Evolutionary conservation across 2,329 filamentous ascomycete species (phyloP), one percentile per base, ranked within the genome.

Genomic region (Diaporthe ampelina): DNA sequence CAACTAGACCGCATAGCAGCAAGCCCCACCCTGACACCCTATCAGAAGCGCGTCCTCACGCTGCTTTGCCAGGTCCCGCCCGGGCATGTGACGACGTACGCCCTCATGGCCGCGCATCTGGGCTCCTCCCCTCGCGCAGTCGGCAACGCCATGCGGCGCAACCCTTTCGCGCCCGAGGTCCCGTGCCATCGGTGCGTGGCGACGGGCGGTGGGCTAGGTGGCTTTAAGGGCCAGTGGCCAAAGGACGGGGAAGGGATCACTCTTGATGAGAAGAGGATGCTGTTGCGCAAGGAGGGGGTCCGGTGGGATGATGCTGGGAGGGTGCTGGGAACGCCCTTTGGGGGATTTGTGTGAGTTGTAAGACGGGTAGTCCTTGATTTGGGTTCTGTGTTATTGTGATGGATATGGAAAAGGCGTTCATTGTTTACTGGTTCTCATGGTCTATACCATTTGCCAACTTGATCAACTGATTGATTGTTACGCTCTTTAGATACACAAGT

Each of bases 111-210:
- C 0, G 87, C 87, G 11, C 89, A 93, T 74, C 87, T 96, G 21
- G 82, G 86, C 15, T 94, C 93, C 29, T 94, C 93, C 4, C 93
- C 94, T 1, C 88, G 94, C 56, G 94, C 94, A 0, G 90, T 97
- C 7, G 94, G 94, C 21, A 94, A 94, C 74, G 94, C 94, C 1
- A 86, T 97, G 80, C 89, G 93, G 24, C 86, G 88, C 13, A 97
- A 97, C 81, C 94, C 94, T 0, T 97, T 96, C 79, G 94, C 95
- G 19, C 94, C 95, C 0, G 88, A 90, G 45, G 93, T 96, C 6
- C 95, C 94, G 1, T 97, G 94, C 76, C 94, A 97, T 82, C 89
- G 95, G 13, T 93, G 96, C 29, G 89, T 97, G 61, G 93, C 94
- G 8, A 92, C 91, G 54, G 92, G 92, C 69, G 92, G 94, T 17